Base-by-base conservation (phyloP, 106 monocot species). In the Dendrobium catenatum region DNA sequence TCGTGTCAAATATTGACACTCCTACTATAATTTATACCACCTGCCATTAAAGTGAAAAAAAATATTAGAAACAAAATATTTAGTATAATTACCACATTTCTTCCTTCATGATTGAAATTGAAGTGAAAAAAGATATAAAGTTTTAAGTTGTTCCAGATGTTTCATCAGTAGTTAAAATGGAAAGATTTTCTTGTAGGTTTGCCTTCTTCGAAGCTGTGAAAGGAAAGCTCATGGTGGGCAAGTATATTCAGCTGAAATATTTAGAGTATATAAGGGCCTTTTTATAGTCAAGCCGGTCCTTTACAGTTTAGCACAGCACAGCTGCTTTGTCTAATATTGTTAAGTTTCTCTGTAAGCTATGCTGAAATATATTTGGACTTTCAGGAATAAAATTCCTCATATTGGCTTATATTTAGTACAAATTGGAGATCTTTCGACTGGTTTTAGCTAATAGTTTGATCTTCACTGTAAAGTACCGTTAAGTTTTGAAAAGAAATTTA, bases 171-270 rank as follows among this genome's bases (percentile, higher is more conserved):
- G 58, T n/a, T 68, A 68, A 68, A 5, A 42, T 41, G 41, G 4
- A 73, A 41, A 18, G 19, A 17, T 41, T 41, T 73, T 73, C 41
- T 73, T 42, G 17, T 42, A 75, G 74, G 74, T 16, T 44, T 75
- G 19, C 10, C 74, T 75, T 42, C 74, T 44, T 42, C 74, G n/a
- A 73, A 42, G 33, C 74, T 75, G 74, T 75, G 31, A 43, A 73
- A 19, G 19, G 31, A 74, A 18, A 0, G 20, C 6, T 74, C 5
- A 42, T 74, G 74, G 43, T 7, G 43, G 4, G 19, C 9, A 37
- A 40, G 33, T 37, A 1, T 40, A 42, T 33, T 37, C 20, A 41
- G 41, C 4, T 73, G 72, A 72, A 29, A 72, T 29, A 4, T 29
- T 72, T 72, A 41, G 9, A 1, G 16, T 17, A 42, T 11, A 51